Evolutionary conservation across 805 yeast species (phyloP).

Genomic region (Kuraishia capsulata): DNA sequence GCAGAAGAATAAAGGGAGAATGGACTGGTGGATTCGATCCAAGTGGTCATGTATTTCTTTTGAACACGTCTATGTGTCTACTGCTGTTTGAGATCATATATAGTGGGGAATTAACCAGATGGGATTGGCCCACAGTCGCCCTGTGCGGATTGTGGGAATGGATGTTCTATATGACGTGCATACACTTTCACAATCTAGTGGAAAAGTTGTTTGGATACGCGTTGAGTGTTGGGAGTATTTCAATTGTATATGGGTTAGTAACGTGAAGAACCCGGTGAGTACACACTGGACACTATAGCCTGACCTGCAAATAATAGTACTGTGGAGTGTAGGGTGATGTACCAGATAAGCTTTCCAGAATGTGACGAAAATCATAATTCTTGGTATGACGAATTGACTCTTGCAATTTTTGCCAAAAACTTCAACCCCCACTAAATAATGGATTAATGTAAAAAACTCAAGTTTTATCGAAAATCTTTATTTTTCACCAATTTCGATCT

Average conservation of each 20-base stretch:
- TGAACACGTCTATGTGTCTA: constrained; percentile 57
- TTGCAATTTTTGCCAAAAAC: too few relatives aligned
- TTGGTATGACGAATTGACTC: too few relatives aligned
- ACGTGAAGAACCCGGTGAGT: too few relatives aligned
- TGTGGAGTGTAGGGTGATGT: too few relatives aligned
- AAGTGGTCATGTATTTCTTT: constrained; percentile 82
- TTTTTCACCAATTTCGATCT: too few relatives aligned
- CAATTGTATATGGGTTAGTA: constrained; percentile 29
- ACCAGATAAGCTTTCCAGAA: too few relatives aligned
- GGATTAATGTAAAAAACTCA: too few relatives aligned
- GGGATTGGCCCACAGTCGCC: constrained; percentile 12
- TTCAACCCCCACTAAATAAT: too few relatives aligned
- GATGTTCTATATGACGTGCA: constrained; percentile 78
- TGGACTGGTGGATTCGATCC: constrained; percentile 95
- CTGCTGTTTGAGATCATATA: constrained; percentile 45
- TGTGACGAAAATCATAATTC: too few relatives aligned
- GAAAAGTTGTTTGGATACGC: constrained; percentile 70
- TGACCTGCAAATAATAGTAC: too few relatives aligned
- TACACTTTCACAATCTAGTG: constrained; percentile 71
- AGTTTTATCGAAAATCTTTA: too few relatives aligned
- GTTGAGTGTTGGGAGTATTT: constrained; percentile 48
- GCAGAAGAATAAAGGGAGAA: constrained; percentile 53
- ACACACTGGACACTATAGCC: too few relatives aligned
- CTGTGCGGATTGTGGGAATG: constrained; percentile 62
- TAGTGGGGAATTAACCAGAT: background rate